Conservation (phyloP, 306 rosid genomes). For the Potentilla sterilis region DNA sequence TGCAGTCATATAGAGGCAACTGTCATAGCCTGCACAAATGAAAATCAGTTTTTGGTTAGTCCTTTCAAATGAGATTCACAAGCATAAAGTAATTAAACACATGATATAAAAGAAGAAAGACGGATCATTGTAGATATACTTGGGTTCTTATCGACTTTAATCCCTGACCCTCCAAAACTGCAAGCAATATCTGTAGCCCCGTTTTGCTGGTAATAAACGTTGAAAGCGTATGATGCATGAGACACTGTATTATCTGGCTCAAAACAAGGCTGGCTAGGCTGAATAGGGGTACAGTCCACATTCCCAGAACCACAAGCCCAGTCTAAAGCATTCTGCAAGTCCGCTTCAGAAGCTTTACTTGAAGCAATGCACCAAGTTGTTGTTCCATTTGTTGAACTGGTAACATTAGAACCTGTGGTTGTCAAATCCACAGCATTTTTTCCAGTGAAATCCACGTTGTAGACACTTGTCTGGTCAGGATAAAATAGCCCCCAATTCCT, state of each 20-base stretch:
- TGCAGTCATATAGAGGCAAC: constrained; percentile 66
- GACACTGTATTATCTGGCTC: constrained; percentile 83
- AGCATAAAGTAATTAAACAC: background rate
- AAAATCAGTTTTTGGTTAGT: constrained; percentile 21
- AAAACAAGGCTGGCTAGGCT: constrained; percentile 96
- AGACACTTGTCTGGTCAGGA: constrained; percentile 94
- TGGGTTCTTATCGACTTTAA: constrained; percentile 85
- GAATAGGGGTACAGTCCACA: constrained; percentile 87
- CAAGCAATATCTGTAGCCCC: constrained; percentile 95
- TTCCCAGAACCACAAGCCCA: constrained; percentile 99
- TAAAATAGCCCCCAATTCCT: constrained; percentile 96
- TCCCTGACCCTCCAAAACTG: constrained; percentile 83
- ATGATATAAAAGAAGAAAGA: background rate
- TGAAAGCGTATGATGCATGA: constrained; percentile 90
- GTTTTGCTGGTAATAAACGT: constrained; percentile 83
- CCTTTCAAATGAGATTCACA: background rate
- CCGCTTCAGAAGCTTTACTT: constrained; percentile 69
- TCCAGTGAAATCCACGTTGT: constrained; percentile 86
- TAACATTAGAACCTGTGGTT: constrained; percentile 48
- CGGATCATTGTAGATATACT: constrained; percentile 51
- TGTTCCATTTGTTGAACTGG: constrained; percentile 64
- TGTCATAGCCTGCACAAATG: constrained; percentile 72
- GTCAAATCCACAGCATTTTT: constrained; percentile 65
- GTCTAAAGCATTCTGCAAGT: constrained; percentile 87
- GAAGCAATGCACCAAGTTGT: constrained; percentile 96